Evolutionary conservation across 2,329 filamentous ascomycete genomes (phyloP).

Genomic region (Rachicladosporium sp.): DNA sequence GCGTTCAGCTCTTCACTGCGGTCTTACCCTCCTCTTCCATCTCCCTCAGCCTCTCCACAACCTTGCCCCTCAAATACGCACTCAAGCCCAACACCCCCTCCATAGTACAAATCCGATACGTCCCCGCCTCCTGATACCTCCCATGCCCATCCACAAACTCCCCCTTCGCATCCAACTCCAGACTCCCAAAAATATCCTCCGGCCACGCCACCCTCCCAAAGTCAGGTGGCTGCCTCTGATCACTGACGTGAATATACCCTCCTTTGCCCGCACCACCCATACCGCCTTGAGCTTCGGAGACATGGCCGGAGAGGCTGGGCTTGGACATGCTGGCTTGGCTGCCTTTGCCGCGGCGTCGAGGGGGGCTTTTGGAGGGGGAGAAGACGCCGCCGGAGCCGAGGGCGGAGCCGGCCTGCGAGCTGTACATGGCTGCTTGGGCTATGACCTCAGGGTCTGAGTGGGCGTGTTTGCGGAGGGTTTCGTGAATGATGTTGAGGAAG

Average conservation of each 20-base stretch:
- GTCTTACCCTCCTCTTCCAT: constrained; percentile 18
- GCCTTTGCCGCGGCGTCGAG: constrained; percentile 21
- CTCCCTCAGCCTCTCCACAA: constrained; percentile 21
- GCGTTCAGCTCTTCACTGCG: too few relatives aligned
- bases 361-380: constrained; percentile 26
- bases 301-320: too few relatives aligned
- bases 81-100: constrained; percentile 40
- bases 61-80: constrained; percentile 20
- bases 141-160: constrained; percentile 44
- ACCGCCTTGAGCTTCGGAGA: constrained; percentile 36
- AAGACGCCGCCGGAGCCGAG: constrained; percentile 40
- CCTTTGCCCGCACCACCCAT: constrained; percentile 45
- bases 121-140: constrained; percentile 48
- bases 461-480: constrained; percentile 42
- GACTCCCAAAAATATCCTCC: constrained; percentile 53
- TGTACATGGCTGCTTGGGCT: constrained; percentile 48
- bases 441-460: constrained; percentile 43
- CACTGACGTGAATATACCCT: constrained; percentile 51
- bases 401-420: constrained; percentile 44
- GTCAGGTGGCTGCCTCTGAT: constrained; percentile 47
- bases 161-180: constrained; percentile 48
- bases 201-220: constrained; percentile 52
- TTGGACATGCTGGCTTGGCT: constrained; percentile 34
- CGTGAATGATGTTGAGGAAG: constrained; percentile 45
- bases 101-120: constrained; percentile 47